phyloP scores from a whole-genome alignment of 2,329 filamentous ascomycete genomes.

The Lasiodiplodia sp. region DNA sequence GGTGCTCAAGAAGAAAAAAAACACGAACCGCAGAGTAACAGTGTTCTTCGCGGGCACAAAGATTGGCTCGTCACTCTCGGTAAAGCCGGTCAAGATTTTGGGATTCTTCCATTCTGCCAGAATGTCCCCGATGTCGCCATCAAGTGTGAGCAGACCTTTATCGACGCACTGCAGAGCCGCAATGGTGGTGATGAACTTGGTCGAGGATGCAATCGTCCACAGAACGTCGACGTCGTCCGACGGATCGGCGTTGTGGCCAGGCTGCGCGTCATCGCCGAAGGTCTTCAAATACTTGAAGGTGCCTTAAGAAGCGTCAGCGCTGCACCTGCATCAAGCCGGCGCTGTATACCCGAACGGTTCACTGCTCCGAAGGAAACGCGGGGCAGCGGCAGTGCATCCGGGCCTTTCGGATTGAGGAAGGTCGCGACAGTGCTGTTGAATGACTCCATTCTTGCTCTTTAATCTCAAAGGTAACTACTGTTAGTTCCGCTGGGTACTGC shows the following conservation, averaged over 20 bases:
- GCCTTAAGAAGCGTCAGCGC: background rate
- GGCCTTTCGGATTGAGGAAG: conserved; percentile 7
- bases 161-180: conserved; percentile 46
- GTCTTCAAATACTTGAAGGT: conserved; percentile 14
- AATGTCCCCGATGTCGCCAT: conserved; percentile 41
- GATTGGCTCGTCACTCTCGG: conserved; percentile 37
- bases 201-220: conserved; percentile 46
- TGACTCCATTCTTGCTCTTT: conserved; percentile 14
- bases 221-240: background rate
- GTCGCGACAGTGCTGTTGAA: conserved; percentile 12
- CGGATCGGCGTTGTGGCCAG: conserved; percentile 12
- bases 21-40: conserved; percentile 8
- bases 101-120: conserved; percentile 42
- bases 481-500: background rate
- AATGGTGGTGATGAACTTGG: conserved; percentile 48
- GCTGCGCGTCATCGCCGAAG: conserved; percentile 15
- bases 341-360: conserved; percentile 7
- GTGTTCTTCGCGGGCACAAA: conserved; percentile 4
- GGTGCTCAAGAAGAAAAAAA: background rate
- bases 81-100: conserved; percentile 36
- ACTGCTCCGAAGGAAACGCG: conserved; percentile 18
- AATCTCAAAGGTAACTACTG: background rate
- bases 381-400: conserved; percentile 1
- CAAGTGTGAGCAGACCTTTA: conserved; percentile 40
- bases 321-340: background rate